Conservation (phyloP, 2,329 filamentous ascomycete species). For the Zalaria sp. region DNA sequence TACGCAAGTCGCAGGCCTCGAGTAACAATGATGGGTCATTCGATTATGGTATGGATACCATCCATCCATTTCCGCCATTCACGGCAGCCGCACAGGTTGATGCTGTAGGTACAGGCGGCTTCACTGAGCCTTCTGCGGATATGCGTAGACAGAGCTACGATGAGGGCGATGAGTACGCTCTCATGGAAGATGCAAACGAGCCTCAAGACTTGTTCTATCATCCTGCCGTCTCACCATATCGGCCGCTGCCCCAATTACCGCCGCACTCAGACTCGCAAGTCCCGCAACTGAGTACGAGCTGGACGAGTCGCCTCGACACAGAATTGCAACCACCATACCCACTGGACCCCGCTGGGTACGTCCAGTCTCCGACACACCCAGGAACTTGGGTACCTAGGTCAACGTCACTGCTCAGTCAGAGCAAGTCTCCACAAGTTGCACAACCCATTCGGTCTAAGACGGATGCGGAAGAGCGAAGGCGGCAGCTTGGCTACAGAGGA, state of each 20-base stretch:
- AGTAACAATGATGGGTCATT: slow-evolving; percentile 28
- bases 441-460: slow-evolving; percentile 87
- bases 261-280: slow-evolving; percentile 34
- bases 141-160: slow-evolving; percentile 71
- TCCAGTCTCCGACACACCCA: slow-evolving; percentile 3
- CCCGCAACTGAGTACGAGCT: slow-evolving; percentile 20
- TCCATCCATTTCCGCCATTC: slow-evolving; percentile 44
- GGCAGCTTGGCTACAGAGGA: slow-evolving; percentile 33
- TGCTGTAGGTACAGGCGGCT: slow-evolving; percentile 76
- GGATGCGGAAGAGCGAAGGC: slow-evolving; percentile 61
- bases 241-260: slow-evolving; percentile 50
- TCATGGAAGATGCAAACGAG: slow-evolving; percentile 37
- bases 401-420: slow-evolving; percentile 71
- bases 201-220: slow-evolving; percentile 91
- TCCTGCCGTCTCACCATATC: slow-evolving; percentile 48
- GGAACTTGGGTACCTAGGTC: slow-evolving; percentile 47
- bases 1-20: slow-evolving; percentile 28
- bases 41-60: slow-evolving; percentile 29
- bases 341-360: slow-evolving; percentile 3
- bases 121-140: slow-evolving; percentile 56
- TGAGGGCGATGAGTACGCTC: slow-evolving; percentile 64
- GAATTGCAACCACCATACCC: slow-evolving; percentile 4
- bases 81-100: slow-evolving; percentile 59
- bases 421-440: slow-evolving; percentile 62
- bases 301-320: neutral